Conservation (phyloP, 345 rosid species). For the Arabidopsis suecica region DNA sequence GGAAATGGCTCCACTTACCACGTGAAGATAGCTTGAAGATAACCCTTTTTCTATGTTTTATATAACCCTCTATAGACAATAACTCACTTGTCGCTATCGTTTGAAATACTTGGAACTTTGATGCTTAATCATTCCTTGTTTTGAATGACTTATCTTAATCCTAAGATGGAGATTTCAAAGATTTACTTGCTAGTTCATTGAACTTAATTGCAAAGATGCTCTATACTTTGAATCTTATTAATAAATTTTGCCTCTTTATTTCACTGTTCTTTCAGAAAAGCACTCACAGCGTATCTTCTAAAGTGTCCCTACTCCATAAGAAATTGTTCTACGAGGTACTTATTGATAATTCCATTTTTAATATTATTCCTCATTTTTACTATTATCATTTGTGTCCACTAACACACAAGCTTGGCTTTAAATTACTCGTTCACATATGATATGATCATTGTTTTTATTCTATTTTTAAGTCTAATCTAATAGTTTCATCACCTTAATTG, state of each 20-base stretch:
- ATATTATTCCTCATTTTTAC: slow-evolving; percentile 33
- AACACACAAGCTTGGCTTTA: slow-evolving; percentile 42
- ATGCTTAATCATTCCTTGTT: slow-evolving; percentile 35
- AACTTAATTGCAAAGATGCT: slow-evolving; percentile 21
- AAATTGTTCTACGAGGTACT: slow-evolving; percentile 46
- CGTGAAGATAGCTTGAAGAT: slow-evolving; percentile 40
- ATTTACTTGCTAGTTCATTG: slow-evolving; percentile 36
- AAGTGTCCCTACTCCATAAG: slow-evolving; percentile 32
- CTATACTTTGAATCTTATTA: slow-evolving; percentile 34
- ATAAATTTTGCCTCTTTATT: slow-evolving; percentile 10
- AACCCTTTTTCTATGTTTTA: slow-evolving; percentile 24
- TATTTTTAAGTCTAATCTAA: slow-evolving; percentile 27
- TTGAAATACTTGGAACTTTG: slow-evolving; percentile 33
- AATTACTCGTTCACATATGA: slow-evolving; percentile 37
- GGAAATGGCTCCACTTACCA: slow-evolving; percentile 49
- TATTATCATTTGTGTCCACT: slow-evolving; percentile 38
- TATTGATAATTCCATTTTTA: slow-evolving; percentile 26
- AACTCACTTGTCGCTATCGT: slow-evolving; percentile 33
- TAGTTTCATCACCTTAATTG: slow-evolving; percentile 26
- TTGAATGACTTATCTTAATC: slow-evolving; percentile 29
- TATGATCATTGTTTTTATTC: slow-evolving; percentile 23
- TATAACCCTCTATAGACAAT: slow-evolving; percentile 34
- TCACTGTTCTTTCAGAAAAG: slow-evolving; percentile 6
- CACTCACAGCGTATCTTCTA: slow-evolving; percentile 35
- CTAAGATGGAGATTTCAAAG: slow-evolving; percentile 7